Evolutionary conservation across 495 filamentous ascomycete species (phyloP).

Genomic region (Xylaria castorea): DNA sequence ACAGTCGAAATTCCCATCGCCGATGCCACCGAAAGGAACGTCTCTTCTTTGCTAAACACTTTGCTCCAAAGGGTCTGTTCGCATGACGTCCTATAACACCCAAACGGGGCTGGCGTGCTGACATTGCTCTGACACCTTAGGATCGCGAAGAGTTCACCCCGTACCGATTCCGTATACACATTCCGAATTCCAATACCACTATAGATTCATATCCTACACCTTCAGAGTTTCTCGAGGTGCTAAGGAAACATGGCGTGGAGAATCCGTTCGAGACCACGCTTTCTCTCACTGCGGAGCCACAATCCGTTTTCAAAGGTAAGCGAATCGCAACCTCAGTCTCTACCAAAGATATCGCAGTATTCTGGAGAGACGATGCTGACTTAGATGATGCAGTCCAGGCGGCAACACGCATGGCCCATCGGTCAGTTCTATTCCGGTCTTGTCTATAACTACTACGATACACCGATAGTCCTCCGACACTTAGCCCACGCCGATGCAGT

Average conservation of each 20-base stretch:
- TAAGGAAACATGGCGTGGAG: slow-evolving; percentile 55
- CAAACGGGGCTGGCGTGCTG: slow-evolving; percentile 16
- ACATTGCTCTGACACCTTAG: slow-evolving; percentile 27
- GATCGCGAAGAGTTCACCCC: slow-evolving; percentile 83
- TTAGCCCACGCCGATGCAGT: background rate
- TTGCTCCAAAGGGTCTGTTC: slow-evolving; percentile 77
- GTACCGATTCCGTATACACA: slow-evolving; percentile 82
- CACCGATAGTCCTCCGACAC: background rate
- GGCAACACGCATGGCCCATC: slow-evolving; percentile 86
- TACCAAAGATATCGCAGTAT: background rate
- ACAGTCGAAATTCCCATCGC: slow-evolving; percentile 82
- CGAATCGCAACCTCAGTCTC: background rate
- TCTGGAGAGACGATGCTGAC: background rate
- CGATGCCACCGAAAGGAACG: slow-evolving; percentile 86
- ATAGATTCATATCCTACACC: slow-evolving; percentile 74
- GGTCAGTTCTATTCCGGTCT: slow-evolving; percentile 32
- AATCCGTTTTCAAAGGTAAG: slow-evolving; percentile 79
- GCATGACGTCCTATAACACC: slow-evolving; percentile 6
- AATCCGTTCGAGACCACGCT: slow-evolving; percentile 63
- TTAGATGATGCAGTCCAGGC: slow-evolving; percentile 67
- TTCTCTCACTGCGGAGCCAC: slow-evolving; percentile 82
- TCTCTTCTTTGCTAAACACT: slow-evolving; percentile 90
- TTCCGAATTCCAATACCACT: slow-evolving; percentile 64
- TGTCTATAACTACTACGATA: background rate
- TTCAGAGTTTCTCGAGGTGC: slow-evolving; percentile 51